A percentile compares a stretch with the other conserved stretches of the same genome.
Evolutionary conservation across 129 eudicot genomes (phyloP).

Genomic region (Apium graveolens): DNA sequence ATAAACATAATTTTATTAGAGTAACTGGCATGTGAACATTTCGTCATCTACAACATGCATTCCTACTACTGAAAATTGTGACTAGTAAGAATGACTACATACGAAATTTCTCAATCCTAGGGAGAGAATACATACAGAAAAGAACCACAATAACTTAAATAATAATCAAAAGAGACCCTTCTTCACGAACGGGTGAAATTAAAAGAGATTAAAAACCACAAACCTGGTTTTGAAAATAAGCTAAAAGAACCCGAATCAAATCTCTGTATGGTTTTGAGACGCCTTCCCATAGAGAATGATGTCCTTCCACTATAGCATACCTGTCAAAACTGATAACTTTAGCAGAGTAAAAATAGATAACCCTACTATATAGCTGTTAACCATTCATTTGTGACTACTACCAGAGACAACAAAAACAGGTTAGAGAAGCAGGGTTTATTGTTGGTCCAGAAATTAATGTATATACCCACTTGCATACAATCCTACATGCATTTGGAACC

Average conservation of each 20-base stretch:
- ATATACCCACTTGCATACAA: neutral
- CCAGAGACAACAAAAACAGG: neutral
- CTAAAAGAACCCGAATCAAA: slow-evolving; percentile 85
- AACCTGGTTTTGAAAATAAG: slow-evolving; percentile 89
- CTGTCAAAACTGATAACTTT: slow-evolving; percentile 46
- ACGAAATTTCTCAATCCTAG: neutral
- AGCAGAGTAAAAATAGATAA: slow-evolving; percentile 18
- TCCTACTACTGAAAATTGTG: neutral
- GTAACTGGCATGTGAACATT: neutral
- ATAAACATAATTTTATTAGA: neutral
- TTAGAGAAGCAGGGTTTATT: neutral
- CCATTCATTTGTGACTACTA: slow-evolving; percentile 1
- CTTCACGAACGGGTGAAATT: neutral
- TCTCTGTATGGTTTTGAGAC: slow-evolving; percentile 91
- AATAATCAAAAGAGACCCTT: neutral
- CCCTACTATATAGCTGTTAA: neutral
- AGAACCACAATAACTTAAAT: neutral
- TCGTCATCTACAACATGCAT: neutral
- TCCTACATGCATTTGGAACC: neutral
- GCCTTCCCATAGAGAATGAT: slow-evolving; percentile 78
- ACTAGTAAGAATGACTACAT: neutral
- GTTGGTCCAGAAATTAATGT: neutral
- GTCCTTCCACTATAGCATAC: slow-evolving; percentile 90
- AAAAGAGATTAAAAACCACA: neutral
- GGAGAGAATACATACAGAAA: neutral